A percentile compares a stretch with the other conserved stretches of the same genome.
Evolutionary conservation across 1,139 yeast species (phyloP).

Genomic region (Hanseniaspora uvarum): DNA sequence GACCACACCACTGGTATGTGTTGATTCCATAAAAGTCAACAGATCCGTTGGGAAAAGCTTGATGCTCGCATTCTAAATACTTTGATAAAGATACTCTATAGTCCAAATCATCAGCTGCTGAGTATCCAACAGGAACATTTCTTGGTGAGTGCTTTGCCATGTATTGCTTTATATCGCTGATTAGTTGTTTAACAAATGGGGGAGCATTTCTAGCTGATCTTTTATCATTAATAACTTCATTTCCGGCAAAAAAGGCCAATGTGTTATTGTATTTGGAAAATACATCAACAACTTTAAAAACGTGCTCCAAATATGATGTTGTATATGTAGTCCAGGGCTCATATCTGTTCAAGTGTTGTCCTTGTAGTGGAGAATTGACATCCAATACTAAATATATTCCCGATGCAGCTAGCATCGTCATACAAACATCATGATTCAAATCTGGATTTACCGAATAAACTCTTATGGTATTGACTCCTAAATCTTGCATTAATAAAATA

Average conservation of each 20-base stretch:
- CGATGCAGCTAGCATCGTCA: constrained; percentile 81
- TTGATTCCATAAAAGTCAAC: constrained; percentile 93
- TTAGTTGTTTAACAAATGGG: constrained; percentile 61
- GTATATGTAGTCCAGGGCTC: constrained; percentile 85
- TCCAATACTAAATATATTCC: constrained; percentile 86
- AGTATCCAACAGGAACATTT: constrained; percentile 79
- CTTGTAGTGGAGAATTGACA: constrained; percentile 73
- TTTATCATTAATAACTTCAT: constrained; percentile 77
- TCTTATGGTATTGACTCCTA: constrained; percentile 50
- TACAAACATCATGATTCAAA: constrained; percentile 77
- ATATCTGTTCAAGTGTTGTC: constrained; percentile 71
- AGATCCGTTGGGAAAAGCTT: constrained; percentile 40
- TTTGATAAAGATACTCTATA: constrained; percentile 68
- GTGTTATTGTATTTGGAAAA: constrained; percentile 80
- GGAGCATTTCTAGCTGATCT: constrained; percentile 63
- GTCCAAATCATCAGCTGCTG: constrained; percentile 85
- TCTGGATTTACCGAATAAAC: constrained; percentile 79
- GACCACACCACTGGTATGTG: constrained; percentile 96
- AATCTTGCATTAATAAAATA: constrained; percentile 53
- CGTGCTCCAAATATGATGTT: constrained; percentile 56
- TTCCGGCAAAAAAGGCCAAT: constrained; percentile 88
- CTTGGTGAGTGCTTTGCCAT: constrained; percentile 51
- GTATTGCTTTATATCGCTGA: constrained; percentile 70
- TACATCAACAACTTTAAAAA: constrained; percentile 70
- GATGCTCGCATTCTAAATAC: constrained; percentile 67